phyloP scores from a whole-genome alignment of 805 yeast genomes.

The Debaryomyces hansenii region DNA sequence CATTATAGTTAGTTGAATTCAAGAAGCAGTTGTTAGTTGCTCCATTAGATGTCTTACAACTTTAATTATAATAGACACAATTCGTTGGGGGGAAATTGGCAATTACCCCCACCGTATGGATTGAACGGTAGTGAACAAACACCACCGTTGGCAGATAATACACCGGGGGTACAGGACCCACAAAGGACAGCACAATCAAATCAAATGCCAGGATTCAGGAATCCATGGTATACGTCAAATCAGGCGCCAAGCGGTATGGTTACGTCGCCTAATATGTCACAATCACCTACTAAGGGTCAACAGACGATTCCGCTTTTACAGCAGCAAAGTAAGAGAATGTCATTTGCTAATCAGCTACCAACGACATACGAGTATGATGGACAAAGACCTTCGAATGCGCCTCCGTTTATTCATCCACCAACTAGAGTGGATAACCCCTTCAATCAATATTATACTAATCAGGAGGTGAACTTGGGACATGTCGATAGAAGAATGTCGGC shows the following conservation, averaged over 20 bases:
- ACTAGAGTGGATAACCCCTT: conserved; percentile 47
- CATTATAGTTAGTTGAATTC: no score
- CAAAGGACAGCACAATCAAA: conserved; percentile 10
- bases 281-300: conserved; percentile 29
- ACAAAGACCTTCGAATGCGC: conserved; percentile 17
- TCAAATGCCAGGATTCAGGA: conserved; percentile 35
- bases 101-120: conserved; percentile 30
- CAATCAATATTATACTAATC: conserved; percentile 40
- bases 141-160: conserved; percentile 1
- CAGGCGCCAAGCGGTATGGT: conserved; percentile 6
- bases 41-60: conserved; percentile 28
- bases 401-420: conserved; percentile 41
- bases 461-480: conserved; percentile 31
- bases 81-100: conserved; percentile 41
- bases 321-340: conserved; percentile 29
- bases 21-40: not conserved
- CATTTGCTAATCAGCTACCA: conserved; percentile 48
- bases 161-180: conserved; percentile 5
- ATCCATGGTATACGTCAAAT: conserved; percentile 42
- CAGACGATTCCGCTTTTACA: conserved; percentile 25
- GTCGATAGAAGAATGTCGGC: conserved; percentile 42
- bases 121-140: conserved; percentile 7
- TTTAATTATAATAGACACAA: conserved; percentile 35
- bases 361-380: conserved; percentile 49
- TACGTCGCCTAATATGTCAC: conserved; percentile 12